Evolutionary conservation across 2,329 filamentous ascomycete genomes (phyloP).

Genomic region (Epichloe scottii): DNA sequence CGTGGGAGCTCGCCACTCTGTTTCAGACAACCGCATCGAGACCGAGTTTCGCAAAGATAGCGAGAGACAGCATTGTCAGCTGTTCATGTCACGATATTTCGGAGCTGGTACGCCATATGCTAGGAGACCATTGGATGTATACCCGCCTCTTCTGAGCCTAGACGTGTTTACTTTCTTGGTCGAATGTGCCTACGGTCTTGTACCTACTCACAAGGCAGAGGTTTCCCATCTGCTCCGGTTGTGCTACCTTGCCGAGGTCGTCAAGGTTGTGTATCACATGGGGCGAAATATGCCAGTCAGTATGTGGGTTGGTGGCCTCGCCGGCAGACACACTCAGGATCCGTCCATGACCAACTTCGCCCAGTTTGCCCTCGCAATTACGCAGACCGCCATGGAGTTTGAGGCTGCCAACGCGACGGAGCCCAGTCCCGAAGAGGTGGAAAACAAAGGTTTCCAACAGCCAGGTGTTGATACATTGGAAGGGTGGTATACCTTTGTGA

Average conservation of each 20-base stretch:
- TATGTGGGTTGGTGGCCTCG: constrained; percentile 35
- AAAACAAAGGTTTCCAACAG: constrained; percentile 41
- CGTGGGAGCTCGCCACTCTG: constrained; percentile 54
- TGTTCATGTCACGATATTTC: constrained; percentile 53
- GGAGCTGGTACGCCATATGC: constrained; percentile 14
- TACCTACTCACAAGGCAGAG: constrained; percentile 55
- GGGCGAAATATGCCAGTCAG: constrained; percentile 39
- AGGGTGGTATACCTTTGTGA: constrained; percentile 48
- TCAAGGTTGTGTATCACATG: constrained; percentile 60
- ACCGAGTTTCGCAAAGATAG: constrained; percentile 56
- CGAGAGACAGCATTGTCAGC: constrained; percentile 59
- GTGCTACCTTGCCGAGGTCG: constrained; percentile 83
- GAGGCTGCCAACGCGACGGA: constrained; percentile 19
- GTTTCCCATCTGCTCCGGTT: constrained; percentile 69
- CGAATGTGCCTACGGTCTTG: constrained; percentile 61
- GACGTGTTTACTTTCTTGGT: constrained; percentile 74
- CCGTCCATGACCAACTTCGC: constrained; percentile 41
- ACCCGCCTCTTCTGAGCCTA: constrained; percentile 47
- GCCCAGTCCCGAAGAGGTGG: constrained; percentile 13
- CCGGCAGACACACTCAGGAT: constrained; percentile 30
- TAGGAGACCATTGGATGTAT: constrained; percentile 29
- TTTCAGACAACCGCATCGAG: constrained; percentile 47
- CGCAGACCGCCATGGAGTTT: constrained; percentile 30
- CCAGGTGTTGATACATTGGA: constrained; percentile 39
- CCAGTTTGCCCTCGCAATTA: constrained; percentile 38